Evolutionary conservation across 1,284 basidiomycete genomes (phyloP), one percentile per base, ranked within the genome.

Genomic region (Bondarzewia mesenterica): DNA sequence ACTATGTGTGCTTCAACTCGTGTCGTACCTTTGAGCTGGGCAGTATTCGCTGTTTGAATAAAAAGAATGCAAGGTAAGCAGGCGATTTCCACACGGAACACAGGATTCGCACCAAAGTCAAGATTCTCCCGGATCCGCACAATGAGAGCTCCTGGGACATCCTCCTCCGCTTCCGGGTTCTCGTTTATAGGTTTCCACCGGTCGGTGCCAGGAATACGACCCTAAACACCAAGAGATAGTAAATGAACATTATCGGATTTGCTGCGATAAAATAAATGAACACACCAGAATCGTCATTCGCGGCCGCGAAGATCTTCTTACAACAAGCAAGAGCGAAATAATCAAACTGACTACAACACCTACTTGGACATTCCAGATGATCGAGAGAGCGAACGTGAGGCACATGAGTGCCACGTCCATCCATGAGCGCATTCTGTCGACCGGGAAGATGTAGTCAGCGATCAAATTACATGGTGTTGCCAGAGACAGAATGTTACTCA

Each of bases 321-420:
- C 88, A 46, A 95, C 90, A 23, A 96, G 74, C 1, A 96, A 70
- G 39, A 97, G 74, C 2, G 91, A 92, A 49, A 91, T 80, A 44
- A 92, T 80, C 50, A 96, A 72, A 52, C 87, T 89, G 54, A 88
- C 82, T 15, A 89, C 77, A 42, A 97, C 83, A 14, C 93, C 93
- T 48, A 88, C 80, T 68, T 92, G 86, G 50, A 92, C 78, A 56
- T 82, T 80, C 78, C 82, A 86, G 18, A 89, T 62, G 46, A 94
- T 78, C 1, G 89, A 90, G 52, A 88, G 75, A 51, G 82, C 61
- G 67, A 95, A 93, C 0, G 93, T 95, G 43, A 91, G 74, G 21
- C 73, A 70, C 86, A 94, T 91, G 58, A 96, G 76, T 6, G 76
- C 68, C 48, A 93, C 71, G 63, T 97, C 93, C 26, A 82, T 80